A percentile compares a stretch with the other conserved stretches of the same genome.
Evolutionary conservation across 768 basidiomycete species (phyloP).

Genomic region (Lactarius vividus): DNA sequence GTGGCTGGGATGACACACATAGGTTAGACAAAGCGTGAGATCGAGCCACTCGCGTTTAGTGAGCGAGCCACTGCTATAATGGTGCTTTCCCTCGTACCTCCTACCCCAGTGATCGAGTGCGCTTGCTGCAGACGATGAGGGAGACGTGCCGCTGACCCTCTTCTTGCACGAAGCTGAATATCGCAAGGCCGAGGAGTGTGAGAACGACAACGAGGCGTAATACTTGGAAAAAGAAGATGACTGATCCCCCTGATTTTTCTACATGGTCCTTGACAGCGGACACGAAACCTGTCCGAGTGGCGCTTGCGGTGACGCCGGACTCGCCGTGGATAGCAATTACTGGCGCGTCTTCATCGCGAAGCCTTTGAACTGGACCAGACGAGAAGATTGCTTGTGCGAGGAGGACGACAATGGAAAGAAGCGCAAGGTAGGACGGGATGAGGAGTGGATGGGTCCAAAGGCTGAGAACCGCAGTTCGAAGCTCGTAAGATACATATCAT

Average conservation of each 20-base stretch:
- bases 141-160: slow-evolving; percentile 27
- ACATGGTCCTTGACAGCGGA: slow-evolving; percentile 36
- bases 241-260: slow-evolving; percentile 43
- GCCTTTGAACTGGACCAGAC: background rate
- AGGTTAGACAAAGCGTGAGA: slow-evolving; percentile 32
- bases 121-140: slow-evolving; percentile 4
- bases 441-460: slow-evolving; percentile 18
- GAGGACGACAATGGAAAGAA: slow-evolving; percentile 14
- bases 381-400: background rate
- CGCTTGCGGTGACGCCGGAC: background rate
- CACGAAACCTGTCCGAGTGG: slow-evolving; percentile 9
- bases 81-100: slow-evolving; percentile 29
- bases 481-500: background rate
- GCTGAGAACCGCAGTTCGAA: background rate
- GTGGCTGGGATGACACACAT: slow-evolving; percentile 31
- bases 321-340: background rate
- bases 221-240: slow-evolving; percentile 48
- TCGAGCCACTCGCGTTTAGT: slow-evolving; percentile 23
- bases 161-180: slow-evolving; percentile 41
- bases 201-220: slow-evolving; percentile 45
- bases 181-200: slow-evolving; percentile 49
- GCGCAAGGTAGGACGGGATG: slow-evolving; percentile 18
- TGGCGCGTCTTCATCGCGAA: background rate
- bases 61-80: background rate
- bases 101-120: slow-evolving; percentile 30